phyloP scores from a whole-genome alignment of 1,139 yeast species.

The Yamadazyma dushanensis region DNA sequence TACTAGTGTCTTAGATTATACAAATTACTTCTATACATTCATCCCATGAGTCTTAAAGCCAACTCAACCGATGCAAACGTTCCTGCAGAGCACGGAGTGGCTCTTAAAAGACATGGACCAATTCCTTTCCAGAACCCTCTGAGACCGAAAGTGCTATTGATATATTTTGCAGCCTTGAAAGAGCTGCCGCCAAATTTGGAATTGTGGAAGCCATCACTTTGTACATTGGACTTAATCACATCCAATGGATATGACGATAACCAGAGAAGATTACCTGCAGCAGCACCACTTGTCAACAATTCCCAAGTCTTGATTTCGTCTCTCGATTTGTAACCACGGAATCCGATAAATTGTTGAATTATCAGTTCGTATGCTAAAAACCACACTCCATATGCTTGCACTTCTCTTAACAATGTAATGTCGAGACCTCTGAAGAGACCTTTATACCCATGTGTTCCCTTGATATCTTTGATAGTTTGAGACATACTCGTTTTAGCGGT shows the following conservation, averaged over 20 bases:
- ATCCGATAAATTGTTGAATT: conserved; percentile 42
- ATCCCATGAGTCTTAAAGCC: conserved; percentile 58
- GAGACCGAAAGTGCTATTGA: conserved; percentile 47
- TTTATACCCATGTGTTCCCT: conserved; percentile 43
- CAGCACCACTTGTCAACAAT: conserved; percentile 61
- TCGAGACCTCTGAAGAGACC: conserved; percentile 63
- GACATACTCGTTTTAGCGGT: conserved; percentile 44
- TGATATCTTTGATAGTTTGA: conserved; percentile 43
- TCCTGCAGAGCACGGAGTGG: conserved; percentile 74
- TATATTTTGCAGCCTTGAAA: conserved; percentile 45
- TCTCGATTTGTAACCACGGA: conserved; percentile 39
- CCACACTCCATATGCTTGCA: conserved; percentile 85
- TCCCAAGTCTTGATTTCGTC: conserved; percentile 61
- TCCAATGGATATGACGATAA: conserved; percentile 69
- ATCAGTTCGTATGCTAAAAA: conserved; percentile 69
- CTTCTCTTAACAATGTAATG: conserved; percentile 64
- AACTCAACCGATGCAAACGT: conserved; percentile 78
- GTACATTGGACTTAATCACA: conserved; percentile 69
- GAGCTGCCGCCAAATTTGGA: conserved; percentile 49
- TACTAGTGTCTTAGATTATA: no score
- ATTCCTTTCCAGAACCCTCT: conserved; percentile 73
- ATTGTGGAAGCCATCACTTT: conserved; percentile 59
- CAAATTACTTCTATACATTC: no score
- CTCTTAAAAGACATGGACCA: conserved; percentile 67
- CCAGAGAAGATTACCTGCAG: conserved; percentile 76